Evolutionary conservation across 306 rosid genomes (phyloP), one percentile per base, ranked within the genome.

Genomic region (Casuarina cunninghamiana): DNA sequence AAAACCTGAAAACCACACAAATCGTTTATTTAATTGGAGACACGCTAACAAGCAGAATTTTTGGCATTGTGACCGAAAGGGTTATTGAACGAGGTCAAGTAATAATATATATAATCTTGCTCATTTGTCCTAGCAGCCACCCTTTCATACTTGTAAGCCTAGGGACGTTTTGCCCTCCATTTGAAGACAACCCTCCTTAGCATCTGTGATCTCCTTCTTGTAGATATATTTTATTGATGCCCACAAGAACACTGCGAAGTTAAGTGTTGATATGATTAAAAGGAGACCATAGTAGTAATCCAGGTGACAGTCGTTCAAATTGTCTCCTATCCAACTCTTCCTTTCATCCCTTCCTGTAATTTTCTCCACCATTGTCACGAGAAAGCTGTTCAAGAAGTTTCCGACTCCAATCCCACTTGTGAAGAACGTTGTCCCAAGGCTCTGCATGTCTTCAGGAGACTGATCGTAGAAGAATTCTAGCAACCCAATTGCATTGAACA

Each of bases 381-480:
- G 54, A 48, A 85, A 81, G 42, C 90, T 92, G 44, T 84, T 88
- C 67, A 87, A 69, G 83, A 90, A 92, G 81, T 84, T 90, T 32
- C 97, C 97, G 3, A 88, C 85, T 50, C 93, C 97, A 13, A 92
- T 70, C 55, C 90, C 88, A 77, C 95, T 92, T 0, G 97, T 90
- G 88, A 74, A 92, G 78, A 92, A 90, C 0, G 95, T 90, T 6
- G 95, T 92, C 72, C 95, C 95, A 5, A 92, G 87, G 7, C 87
- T 89, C 68, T 92, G 91, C 97, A 92, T 85, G 44, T 92, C 90
- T 77, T 92, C 93, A 2, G 95, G 95, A 37, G 95, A 92, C 53
- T 92, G 93, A 78, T 92, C 97, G 57, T 90, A 92, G 83, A 92
- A 92, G 80, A 92, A 92, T 68, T 92, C 97, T 3, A 88, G 82